phyloP scores from a whole-genome alignment of 1,284 basidiomycete genomes.

The Leccinum insolens region DNA sequence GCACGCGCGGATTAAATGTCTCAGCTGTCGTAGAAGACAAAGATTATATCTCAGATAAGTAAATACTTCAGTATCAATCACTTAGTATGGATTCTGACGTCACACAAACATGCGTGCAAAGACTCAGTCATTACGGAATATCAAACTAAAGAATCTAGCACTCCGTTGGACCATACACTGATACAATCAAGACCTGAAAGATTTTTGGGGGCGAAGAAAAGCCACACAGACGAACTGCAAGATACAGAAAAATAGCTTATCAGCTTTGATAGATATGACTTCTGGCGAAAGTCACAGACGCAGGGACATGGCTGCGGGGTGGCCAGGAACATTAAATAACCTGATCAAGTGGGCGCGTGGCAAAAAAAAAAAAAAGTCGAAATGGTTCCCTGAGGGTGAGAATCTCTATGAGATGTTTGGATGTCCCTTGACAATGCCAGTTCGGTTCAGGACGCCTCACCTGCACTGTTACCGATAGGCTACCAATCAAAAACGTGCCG shows the following conservation, averaged over 20 bases:
- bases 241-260: not conserved
- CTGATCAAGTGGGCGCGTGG: too few relatives aligned
- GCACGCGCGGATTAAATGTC: not conserved
- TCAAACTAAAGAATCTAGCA: not conserved
- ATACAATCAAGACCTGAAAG: not conserved
- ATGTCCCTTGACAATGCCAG: too few relatives aligned
- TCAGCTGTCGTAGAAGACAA: not conserved
- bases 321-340: too few relatives aligned
- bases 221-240: not conserved
- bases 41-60: not conserved
- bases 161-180: not conserved
- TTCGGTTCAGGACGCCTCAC: too few relatives aligned
- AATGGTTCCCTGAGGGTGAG: too few relatives aligned
- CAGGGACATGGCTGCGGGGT: too few relatives aligned
- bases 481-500: too few relatives aligned
- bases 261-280: not conserved
- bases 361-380: too few relatives aligned
- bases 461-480: too few relatives aligned
- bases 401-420: too few relatives aligned
- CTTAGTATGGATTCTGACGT: not conserved
- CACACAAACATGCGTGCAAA: not conserved
- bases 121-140: not conserved
- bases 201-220: not conserved
- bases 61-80: too few relatives aligned
- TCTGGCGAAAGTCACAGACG: too few relatives aligned